A percentile compares a stretch with the other conserved stretches of the same genome.
Conservation (phyloP, 371 early-diverging fungal species). For the Mucor ambiguus region DNA sequence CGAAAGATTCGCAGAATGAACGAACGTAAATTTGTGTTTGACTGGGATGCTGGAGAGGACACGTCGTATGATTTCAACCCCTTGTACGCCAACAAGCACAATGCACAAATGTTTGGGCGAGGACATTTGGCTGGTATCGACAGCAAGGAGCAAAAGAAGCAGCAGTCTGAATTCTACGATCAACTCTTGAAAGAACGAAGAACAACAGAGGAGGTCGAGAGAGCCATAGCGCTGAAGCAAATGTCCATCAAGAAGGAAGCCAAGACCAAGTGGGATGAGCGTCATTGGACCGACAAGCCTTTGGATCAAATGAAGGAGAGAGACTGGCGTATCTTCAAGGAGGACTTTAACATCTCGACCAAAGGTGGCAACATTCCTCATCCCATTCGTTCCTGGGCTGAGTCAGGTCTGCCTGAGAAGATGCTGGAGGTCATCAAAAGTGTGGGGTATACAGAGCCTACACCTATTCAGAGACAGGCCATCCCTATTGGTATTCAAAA, state of each 20-base stretch:
- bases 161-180: slow-evolving; percentile 73
- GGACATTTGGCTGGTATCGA: slow-evolving; percentile 93
- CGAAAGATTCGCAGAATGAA: slow-evolving; percentile 83
- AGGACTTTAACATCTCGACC: slow-evolving; percentile 94
- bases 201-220: slow-evolving; percentile 66
- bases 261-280: slow-evolving; percentile 78
- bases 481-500: slow-evolving; percentile 93
- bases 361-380: slow-evolving; percentile 92
- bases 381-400: slow-evolving; percentile 92
- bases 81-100: slow-evolving; percentile 81
- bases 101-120: slow-evolving; percentile 88
- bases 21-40: slow-evolving; percentile 95
- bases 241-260: slow-evolving; percentile 68
- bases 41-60: slow-evolving; percentile 96
- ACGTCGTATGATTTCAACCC: slow-evolving; percentile 93
- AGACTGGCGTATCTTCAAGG: slow-evolving; percentile 99
- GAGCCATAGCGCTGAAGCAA: slow-evolving; percentile 69
- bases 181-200: slow-evolving; percentile 68
- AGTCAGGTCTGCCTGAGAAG: slow-evolving; percentile 71
- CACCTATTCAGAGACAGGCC: slow-evolving; percentile 98
- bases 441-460: slow-evolving; percentile 92
- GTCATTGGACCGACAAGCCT: slow-evolving; percentile 96
- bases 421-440: slow-evolving; percentile 73
- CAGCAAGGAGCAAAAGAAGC: slow-evolving; percentile 71
- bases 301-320: slow-evolving; percentile 92